Conservation (phyloP, 106 monocot genomes). For the Ottelia alismoides region DNA sequence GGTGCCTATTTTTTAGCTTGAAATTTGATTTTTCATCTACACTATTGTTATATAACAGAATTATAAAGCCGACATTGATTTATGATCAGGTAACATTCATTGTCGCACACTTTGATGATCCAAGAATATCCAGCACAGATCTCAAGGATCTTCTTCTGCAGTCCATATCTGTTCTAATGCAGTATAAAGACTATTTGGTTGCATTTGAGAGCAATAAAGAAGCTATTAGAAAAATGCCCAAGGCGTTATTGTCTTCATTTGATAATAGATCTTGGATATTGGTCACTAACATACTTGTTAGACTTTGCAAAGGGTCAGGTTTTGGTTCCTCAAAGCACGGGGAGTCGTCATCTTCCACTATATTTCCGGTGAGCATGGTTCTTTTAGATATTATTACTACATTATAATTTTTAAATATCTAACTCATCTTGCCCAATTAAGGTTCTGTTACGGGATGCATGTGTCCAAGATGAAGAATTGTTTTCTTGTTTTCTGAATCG, state of each 20-base stretch:
- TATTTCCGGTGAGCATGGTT: conserved; percentile 56
- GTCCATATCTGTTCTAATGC: conserved; percentile 78
- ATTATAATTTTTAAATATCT: neutral
- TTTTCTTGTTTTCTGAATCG: conserved; percentile 87
- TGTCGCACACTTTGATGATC: conserved; percentile 81
- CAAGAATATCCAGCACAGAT: conserved; percentile 72
- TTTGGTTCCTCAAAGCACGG: conserved; percentile 79
- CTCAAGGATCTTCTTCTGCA: conserved; percentile 91
- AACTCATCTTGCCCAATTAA: conserved; percentile 18
- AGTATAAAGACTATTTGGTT: conserved; percentile 70
- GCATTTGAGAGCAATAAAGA: conserved; percentile 74
- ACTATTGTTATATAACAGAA: no score
- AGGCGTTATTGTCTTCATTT: conserved; percentile 66
- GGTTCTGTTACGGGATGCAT: conserved; percentile 64
- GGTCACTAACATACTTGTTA: conserved; percentile 71
- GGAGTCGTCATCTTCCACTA: conserved; percentile 64
- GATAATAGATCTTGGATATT: conserved; percentile 96
- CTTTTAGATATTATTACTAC: neutral
- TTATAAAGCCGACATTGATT: no score
- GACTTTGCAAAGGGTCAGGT: conserved; percentile 78
- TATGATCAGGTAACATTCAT: conserved; percentile 64
- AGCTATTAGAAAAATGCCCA: conserved; percentile 73
- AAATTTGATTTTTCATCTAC: no score
- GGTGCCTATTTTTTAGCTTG: conserved; percentile 1
- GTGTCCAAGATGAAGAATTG: conserved; percentile 58